phyloP scores from a whole-genome alignment of 192 early-diverging fungal species.

The Martensiomyces pterosporus region DNA sequence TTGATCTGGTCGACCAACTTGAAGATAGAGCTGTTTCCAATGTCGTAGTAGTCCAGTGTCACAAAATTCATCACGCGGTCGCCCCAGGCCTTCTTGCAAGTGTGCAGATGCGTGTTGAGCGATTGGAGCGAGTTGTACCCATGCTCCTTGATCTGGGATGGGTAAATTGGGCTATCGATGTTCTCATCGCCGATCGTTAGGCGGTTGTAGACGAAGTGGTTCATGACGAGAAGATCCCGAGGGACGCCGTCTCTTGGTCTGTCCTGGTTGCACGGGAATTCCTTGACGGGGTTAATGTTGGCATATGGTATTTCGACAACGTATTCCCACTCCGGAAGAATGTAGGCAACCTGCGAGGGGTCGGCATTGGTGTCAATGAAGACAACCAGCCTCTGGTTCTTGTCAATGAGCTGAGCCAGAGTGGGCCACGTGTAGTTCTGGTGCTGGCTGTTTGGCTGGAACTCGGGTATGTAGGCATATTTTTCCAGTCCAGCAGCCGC shows the following conservation, averaged over 20 bases:
- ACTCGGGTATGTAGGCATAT: constrained; percentile 46
- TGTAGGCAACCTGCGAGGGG: constrained; percentile 47
- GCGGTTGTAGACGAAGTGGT: constrained; percentile 48
- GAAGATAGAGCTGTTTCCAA: constrained; percentile 28
- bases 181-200: constrained; percentile 12
- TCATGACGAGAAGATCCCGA: constrained; percentile 38
- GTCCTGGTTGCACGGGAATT: constrained; percentile 42
- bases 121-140: constrained; percentile 32
- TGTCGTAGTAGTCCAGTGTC: constrained; percentile 44
- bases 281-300: constrained; percentile 27
- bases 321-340: constrained; percentile 45
- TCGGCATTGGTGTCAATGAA: constrained; percentile 64
- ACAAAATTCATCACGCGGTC: constrained; percentile 32
- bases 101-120: constrained; percentile 21
- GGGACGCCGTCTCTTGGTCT: constrained; percentile 28
- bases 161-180: constrained; percentile 27
- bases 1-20: constrained; percentile 32
- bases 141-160: constrained; percentile 12
- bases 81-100: constrained; percentile 27
- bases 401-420: constrained; percentile 56
- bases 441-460: constrained; percentile 8
- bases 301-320: constrained; percentile 39
- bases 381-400: constrained; percentile 62
- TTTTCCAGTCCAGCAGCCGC: constrained; percentile 47
- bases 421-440: constrained; percentile 63